A percentile compares a stretch with the other conserved stretches of the same genome.
Evolutionary conservation across 805 yeast species (phyloP).

Genomic region (Isabelozyma pseudorhagii): DNA sequence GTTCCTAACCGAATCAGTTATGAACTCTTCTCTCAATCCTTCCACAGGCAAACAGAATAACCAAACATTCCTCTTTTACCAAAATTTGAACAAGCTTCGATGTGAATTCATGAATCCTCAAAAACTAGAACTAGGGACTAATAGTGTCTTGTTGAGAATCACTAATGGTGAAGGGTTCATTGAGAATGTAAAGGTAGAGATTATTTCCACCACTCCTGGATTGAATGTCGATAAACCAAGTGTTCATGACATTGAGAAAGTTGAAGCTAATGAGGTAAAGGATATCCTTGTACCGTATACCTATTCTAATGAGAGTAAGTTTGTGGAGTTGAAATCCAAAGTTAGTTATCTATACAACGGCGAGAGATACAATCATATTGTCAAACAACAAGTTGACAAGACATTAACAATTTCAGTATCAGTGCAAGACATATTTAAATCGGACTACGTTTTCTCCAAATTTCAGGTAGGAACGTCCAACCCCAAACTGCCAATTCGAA

Average conservation of each 20-base stretch:
- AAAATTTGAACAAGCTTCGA: constrained; percentile 18
- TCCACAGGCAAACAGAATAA: background rate
- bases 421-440: constrained; percentile 74
- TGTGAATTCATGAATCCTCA: constrained; percentile 24
- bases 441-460: constrained; percentile 55
- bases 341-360: constrained; percentile 18
- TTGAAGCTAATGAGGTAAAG: constrained; percentile 7
- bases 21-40: background rate
- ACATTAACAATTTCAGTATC: constrained; percentile 65
- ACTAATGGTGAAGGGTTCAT: constrained; percentile 28
- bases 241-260: background rate
- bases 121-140: constrained; percentile 24
- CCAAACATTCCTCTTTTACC: constrained; percentile 9
- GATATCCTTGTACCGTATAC: constrained; percentile 31
- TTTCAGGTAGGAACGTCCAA: constrained; percentile 65
- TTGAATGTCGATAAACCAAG: constrained; percentile 6
- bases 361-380: constrained; percentile 14
- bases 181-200: constrained; percentile 18
- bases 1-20: constrained; percentile 7
- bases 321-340: constrained; percentile 16
- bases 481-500: constrained; percentile 49
- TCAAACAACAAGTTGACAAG: constrained; percentile 45
- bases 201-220: constrained; percentile 15
- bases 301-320: constrained; percentile 25
- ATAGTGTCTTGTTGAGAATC: constrained; percentile 21